These are phyloP conservation scores for Aspergillus amoenus DNA, from an alignment of 2,329 filamentous ascomycete species.

Conservation along the genomic window DNA sequence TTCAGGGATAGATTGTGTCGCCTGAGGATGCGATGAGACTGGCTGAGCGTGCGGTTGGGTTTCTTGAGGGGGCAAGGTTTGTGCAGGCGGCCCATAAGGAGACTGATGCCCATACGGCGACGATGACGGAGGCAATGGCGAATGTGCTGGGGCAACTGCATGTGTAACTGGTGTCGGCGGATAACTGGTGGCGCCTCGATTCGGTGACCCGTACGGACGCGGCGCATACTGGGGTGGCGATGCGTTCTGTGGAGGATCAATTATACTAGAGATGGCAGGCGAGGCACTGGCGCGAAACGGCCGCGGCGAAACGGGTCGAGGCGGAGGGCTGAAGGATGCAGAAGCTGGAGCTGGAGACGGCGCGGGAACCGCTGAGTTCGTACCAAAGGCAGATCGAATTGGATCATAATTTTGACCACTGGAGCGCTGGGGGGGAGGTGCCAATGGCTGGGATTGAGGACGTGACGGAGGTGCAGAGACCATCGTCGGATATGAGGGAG, in stretches of 20 bases:
- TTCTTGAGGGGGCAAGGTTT: slow-evolving; percentile 21
- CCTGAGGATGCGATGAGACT: slow-evolving; percentile 15
- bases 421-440: slow-evolving; percentile 53
- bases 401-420: slow-evolving; percentile 88
- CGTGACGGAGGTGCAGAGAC: slow-evolving; percentile 31
- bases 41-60: slow-evolving; percentile 14
- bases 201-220: slow-evolving; percentile 29
- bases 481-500: slow-evolving; percentile 19
- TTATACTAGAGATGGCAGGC: slow-evolving; percentile 85
- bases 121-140: slow-evolving; percentile 22
- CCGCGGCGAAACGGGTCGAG: slow-evolving; percentile 50
- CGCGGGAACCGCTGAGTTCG: slow-evolving; percentile 38
- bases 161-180: slow-evolving; percentile 27
- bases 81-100: slow-evolving; percentile 23
- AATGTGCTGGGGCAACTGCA: slow-evolving; percentile 25
- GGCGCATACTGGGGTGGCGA: slow-evolving; percentile 29
- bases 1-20: slow-evolving; percentile 2
- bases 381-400: slow-evolving; percentile 68
- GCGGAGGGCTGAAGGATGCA: slow-evolving; percentile 43
- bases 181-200: slow-evolving; percentile 24
- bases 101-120: slow-evolving; percentile 27
- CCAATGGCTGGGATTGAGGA: slow-evolving; percentile 45
- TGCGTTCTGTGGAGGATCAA: slow-evolving; percentile 61
- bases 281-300: slow-evolving; percentile 75
- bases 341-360: slow-evolving; percentile 17